phyloP scores from a whole-genome alignment of 257 asterid species.

The Nicotiana tomentosiformis region DNA sequence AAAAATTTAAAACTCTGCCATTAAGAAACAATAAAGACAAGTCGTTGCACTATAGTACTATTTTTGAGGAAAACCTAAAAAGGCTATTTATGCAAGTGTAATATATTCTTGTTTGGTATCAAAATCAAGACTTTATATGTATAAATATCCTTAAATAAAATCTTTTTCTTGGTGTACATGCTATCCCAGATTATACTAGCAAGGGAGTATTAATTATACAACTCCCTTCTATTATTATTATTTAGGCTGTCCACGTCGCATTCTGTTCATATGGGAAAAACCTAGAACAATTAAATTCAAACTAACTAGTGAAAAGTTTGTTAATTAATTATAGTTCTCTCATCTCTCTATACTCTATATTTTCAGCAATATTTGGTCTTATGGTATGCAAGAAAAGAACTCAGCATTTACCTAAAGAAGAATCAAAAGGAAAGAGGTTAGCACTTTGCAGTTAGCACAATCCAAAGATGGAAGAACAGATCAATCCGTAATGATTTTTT shows the following conservation, averaged over 20 bases:
- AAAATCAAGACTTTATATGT: neutral
- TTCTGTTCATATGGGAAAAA: neutral
- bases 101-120: neutral
- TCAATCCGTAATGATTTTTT: too few relatives aligned
- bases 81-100: too few relatives aligned
- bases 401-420: neutral
- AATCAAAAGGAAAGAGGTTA: neutral
- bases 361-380: too few relatives aligned
- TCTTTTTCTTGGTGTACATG: too few relatives aligned
- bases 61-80: too few relatives aligned
- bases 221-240: too few relatives aligned
- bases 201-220: neutral
- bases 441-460: neutral
- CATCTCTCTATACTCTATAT: too few relatives aligned
- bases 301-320: neutral
- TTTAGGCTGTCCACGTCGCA: neutral
- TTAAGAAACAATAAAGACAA: neutral
- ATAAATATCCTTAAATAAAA: too few relatives aligned
- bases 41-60: too few relatives aligned
- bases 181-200: neutral
- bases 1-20: neutral
- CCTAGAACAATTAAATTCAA: too few relatives aligned
- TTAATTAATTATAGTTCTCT: too few relatives aligned
- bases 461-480: neutral
- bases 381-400: too few relatives aligned